Evolutionary conservation across 352 stramenopile species (phyloP).

Genomic region (Blastocystis sp.): DNA sequence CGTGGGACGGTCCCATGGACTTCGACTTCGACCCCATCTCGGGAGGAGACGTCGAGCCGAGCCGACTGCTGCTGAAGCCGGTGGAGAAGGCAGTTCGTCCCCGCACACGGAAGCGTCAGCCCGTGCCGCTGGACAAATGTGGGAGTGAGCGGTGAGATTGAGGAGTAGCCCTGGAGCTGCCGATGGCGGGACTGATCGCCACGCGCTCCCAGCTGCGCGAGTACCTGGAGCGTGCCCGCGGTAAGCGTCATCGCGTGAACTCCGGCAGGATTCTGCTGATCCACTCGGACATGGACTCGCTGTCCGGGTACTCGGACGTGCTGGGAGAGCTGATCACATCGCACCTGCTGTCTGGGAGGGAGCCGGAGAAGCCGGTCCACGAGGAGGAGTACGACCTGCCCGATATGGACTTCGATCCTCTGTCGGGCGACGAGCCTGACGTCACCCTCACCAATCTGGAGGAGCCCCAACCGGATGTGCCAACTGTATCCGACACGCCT

Average conservation of each 20-base stretch:
- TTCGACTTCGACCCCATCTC: slow-evolving; percentile 10
- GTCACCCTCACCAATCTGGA: background rate
- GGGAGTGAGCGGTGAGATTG: background rate
- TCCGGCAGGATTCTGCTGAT: background rate
- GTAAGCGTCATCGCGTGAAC: slow-evolving; percentile 1
- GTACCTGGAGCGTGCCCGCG: background rate
- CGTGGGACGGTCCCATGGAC: background rate
- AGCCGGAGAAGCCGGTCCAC: background rate
- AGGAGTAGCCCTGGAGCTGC: slow-evolving; percentile 14
- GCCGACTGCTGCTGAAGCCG: background rate
- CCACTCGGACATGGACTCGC: background rate
- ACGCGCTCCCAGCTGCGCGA: background rate
- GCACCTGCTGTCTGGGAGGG: background rate
- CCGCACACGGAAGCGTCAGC: background rate
- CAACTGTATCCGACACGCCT: background rate
- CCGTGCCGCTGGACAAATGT: slow-evolving; percentile 14
- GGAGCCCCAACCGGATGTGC: background rate
- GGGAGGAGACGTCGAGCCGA: background rate
- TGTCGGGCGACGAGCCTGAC: background rate
- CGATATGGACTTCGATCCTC: slow-evolving; percentile 21
- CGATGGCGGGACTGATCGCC: background rate
- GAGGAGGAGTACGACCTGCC: background rate
- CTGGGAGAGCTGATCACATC: background rate
- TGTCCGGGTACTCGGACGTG: background rate
- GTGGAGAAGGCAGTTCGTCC: background rate